Percentiles rank a stretch among this genome's conserved stretches.
Evolutionary conservation across 2,329 filamentous ascomycete genomes (phyloP).

Genomic region (Aspergillus latus): DNA sequence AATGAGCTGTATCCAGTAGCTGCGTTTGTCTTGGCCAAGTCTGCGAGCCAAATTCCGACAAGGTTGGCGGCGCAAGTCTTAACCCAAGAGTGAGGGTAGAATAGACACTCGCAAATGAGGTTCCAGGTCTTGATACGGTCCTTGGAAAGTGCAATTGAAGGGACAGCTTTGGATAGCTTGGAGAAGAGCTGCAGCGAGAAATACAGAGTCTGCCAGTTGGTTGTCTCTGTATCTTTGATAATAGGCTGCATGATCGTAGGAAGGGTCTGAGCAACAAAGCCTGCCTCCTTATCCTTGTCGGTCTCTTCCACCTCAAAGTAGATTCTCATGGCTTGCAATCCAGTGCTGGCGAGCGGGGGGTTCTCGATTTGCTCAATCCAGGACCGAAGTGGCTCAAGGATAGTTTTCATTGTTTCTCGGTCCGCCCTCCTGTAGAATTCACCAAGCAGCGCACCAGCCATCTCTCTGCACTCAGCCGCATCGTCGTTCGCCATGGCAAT

Average conservation of each 20-base stretch:
- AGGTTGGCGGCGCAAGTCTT: slow-evolving; percentile 75
- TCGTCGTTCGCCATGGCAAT: slow-evolving; percentile 87
- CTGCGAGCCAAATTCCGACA: slow-evolving; percentile 73
- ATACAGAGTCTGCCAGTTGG: slow-evolving; percentile 69
- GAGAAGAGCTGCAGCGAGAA: slow-evolving; percentile 69
- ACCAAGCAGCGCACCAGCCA: slow-evolving; percentile 76
- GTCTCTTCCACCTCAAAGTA: slow-evolving; percentile 72
- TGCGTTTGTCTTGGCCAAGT: slow-evolving; percentile 68
- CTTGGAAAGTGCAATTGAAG: slow-evolving; percentile 61
- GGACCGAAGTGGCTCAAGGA: slow-evolving; percentile 67
- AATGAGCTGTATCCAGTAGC: slow-evolving; percentile 54
- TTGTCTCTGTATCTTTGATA: slow-evolving; percentile 52
- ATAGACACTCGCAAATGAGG: slow-evolving; percentile 65
- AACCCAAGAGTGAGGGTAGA: slow-evolving; percentile 70
- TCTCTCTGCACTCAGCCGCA: slow-evolving; percentile 77
- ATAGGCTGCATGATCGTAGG: slow-evolving; percentile 55
- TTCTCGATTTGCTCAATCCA: slow-evolving; percentile 80
- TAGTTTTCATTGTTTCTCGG: slow-evolving; percentile 67
- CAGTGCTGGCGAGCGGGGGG: slow-evolving; percentile 66
- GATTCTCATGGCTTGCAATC: slow-evolving; percentile 76
- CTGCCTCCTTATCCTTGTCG: slow-evolving; percentile 67
- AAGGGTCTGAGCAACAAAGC: slow-evolving; percentile 56
- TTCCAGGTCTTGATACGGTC: slow-evolving; percentile 68
- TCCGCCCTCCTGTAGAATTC: slow-evolving; percentile 78
- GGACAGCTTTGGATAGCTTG: slow-evolving; percentile 66